Conservation (phyloP, 805 yeast species). For the Blastobotrys attinorum region DNA sequence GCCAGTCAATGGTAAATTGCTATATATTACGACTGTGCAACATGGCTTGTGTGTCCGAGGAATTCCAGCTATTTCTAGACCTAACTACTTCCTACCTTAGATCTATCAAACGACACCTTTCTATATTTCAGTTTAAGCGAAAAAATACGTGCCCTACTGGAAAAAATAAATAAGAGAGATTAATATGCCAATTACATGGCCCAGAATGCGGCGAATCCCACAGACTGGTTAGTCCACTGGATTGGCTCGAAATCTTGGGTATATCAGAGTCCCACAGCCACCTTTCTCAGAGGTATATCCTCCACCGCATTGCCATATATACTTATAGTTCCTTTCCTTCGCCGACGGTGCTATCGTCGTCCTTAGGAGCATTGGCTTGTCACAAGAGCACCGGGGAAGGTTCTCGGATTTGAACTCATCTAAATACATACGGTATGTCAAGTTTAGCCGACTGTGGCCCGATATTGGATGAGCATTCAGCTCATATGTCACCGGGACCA, state of each 20-base stretch:
- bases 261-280: constrained; percentile 19
- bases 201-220: too few species aligned
- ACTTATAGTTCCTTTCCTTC: constrained; percentile 41
- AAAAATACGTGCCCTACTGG: too few species aligned
- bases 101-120: too few species aligned
- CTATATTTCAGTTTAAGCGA: too few species aligned
- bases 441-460: constrained; percentile 47
- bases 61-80: too few species aligned
- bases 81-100: too few species aligned
- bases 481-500: constrained; percentile 37
- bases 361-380: constrained; percentile 44
- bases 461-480: constrained; percentile 41
- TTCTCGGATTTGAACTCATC: constrained; percentile 31
- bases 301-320: constrained; percentile 58
- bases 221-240: too few species aligned
- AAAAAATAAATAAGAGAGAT: too few species aligned
- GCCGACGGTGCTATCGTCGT: constrained; percentile 41
- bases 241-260: background rate
- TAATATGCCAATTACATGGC: too few species aligned
- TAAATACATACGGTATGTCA: constrained; percentile 57
- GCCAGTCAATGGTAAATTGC: too few species aligned
- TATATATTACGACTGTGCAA: too few species aligned
- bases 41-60: too few species aligned
- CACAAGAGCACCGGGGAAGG: constrained; percentile 37
- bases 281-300: constrained; percentile 19